These are phyloP conservation scores for Pythium phragmitis DNA, from an alignment of 352 stramenopile species.

Conservation along the genomic window DNA sequence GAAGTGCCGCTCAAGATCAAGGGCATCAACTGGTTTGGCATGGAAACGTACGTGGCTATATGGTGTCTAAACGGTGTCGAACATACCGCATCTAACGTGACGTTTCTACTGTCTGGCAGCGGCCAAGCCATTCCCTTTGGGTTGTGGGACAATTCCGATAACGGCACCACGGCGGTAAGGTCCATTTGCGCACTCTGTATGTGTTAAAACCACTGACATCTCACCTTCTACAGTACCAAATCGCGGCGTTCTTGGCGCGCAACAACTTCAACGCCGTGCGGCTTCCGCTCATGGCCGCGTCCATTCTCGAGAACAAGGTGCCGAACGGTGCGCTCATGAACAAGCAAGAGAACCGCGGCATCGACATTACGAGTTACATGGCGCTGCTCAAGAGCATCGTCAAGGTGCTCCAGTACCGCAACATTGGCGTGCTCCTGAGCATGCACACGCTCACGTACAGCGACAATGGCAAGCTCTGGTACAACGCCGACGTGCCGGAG, in stretches of 20 bases:
- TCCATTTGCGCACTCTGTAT: constrained; percentile 29
- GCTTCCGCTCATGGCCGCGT: constrained; percentile 60
- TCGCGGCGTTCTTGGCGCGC: constrained; percentile 56
- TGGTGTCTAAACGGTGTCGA: not conserved
- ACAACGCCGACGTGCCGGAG: constrained; percentile 25
- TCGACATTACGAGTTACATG: constrained; percentile 42
- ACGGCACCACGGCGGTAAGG: constrained; percentile 52
- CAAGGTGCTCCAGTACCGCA: constrained; percentile 37
- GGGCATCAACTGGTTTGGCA: constrained; percentile 84
- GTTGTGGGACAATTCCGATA: constrained; percentile 58
- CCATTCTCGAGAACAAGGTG: constrained; percentile 35
- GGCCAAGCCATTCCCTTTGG: constrained; percentile 54
- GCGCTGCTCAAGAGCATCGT: constrained; percentile 41
- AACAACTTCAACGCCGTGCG: constrained; percentile 84
- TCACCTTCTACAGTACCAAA: constrained; percentile 37
- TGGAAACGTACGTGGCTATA: constrained; percentile 49
- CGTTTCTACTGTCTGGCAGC: constrained; percentile 16
- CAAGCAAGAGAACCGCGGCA: constrained; percentile 49
- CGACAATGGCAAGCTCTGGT: constrained; percentile 38
- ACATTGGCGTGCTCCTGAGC: constrained; percentile 44
- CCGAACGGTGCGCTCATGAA: constrained; percentile 40
- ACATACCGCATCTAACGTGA: not conserved
- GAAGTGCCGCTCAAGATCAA: constrained; percentile 79
- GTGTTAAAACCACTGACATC: constrained; percentile 33
- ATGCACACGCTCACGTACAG: constrained; percentile 38